Evolutionary conservation across 2,329 filamentous ascomycete species (phyloP), one percentile per base, ranked within the genome.

Genomic region (Aspergillus clavatus): DNA sequence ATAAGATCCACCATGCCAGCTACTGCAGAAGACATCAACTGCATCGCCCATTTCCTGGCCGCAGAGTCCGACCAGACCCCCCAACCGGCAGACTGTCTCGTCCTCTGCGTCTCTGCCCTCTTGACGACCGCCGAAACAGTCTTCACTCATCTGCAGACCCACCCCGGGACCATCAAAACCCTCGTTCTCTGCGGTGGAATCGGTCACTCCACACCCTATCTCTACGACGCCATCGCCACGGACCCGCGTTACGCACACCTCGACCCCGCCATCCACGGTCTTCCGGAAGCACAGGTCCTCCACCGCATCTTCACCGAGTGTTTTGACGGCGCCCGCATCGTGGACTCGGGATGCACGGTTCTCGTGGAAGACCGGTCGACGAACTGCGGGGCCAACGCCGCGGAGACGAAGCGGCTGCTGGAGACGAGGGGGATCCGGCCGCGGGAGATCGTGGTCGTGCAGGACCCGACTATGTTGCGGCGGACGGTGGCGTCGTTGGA

Each of bases 391-490:
- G 63, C 65, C 10, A 75, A 75, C 50, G 72, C 72, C 4, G 52
- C 53, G 2, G 59, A 70, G 33, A 67, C 63, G 16, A 53, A 59
- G 4, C 58, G 59, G 6, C 42, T 72, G 4, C 60, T 74, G 1
- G 62, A 68, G n/a, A 45, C 39, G 3, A 50, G 55, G 5, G 58
- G 56, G 0, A 38, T 70, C 1, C 24, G 43, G 1, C 38, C 29
- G 4, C 56, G 59, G 0, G 47, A 46, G 3, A 56, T 63, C 23
- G 46, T 73, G 7, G 52, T 75, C 10, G 61, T 71, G 7, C 72
- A 75, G 50, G 72, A 74, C 51, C 70, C 72, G 0, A 75, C 72
- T 0, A 75, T 75, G 72, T 63, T 64, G 36, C 50, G 65, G 21
- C 56, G 71, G 7, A 74, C 72, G 0, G 56, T 61, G 2, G 68